These are phyloP conservation scores for Mrakiaceae sp. DNA, from an alignment of 1,284 basidiomycete species.

Conservation along the genomic window DNA sequence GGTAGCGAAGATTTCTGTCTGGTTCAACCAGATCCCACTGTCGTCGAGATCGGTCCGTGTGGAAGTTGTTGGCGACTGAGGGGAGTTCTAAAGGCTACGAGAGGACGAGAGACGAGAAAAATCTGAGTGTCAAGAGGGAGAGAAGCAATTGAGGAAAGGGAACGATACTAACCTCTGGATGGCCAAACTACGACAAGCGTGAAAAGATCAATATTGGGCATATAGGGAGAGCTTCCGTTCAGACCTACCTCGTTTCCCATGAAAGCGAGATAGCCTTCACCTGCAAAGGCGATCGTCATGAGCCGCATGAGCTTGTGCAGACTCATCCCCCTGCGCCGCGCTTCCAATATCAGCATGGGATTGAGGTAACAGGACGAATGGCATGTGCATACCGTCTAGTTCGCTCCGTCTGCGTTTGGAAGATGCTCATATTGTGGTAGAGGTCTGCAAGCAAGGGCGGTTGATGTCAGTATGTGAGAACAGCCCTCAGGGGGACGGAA, in stretches of 20 bases:
- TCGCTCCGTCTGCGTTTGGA: slow-evolving; percentile 1
- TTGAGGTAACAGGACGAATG: neutral
- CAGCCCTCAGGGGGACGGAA: too few relatives aligned
- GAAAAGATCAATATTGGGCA: neutral
- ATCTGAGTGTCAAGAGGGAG: neutral
- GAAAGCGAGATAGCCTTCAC: slow-evolving; percentile 20
- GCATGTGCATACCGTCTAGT: neutral
- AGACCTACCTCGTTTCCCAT: slow-evolving; percentile 20
- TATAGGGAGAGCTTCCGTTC: neutral
- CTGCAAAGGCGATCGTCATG: slow-evolving; percentile 17
- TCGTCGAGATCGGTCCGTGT: slow-evolving; percentile 14
- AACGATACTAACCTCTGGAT: slow-evolving; percentile 16
- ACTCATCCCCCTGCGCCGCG: slow-evolving; percentile 13
- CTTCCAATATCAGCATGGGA: neutral
- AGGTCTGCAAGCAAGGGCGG: slow-evolving; percentile 6
- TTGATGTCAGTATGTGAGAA: neutral
- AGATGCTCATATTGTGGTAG: slow-evolving; percentile 18
- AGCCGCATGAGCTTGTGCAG: slow-evolving; percentile 19
- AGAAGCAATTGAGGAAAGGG: neutral
- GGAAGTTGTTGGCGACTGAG: slow-evolving; percentile 15
- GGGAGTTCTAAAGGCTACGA: slow-evolving; percentile 19
- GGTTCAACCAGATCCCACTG: slow-evolving; percentile 17
- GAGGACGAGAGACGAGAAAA: neutral
- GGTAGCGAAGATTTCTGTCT: slow-evolving; percentile 12
- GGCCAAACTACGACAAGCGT: slow-evolving; percentile 14